Evolutionary conservation across 2,329 filamentous ascomycete genomes (phyloP), one percentile per base, ranked within the genome.

Genomic region (Fusarium sambucinum): DNA sequence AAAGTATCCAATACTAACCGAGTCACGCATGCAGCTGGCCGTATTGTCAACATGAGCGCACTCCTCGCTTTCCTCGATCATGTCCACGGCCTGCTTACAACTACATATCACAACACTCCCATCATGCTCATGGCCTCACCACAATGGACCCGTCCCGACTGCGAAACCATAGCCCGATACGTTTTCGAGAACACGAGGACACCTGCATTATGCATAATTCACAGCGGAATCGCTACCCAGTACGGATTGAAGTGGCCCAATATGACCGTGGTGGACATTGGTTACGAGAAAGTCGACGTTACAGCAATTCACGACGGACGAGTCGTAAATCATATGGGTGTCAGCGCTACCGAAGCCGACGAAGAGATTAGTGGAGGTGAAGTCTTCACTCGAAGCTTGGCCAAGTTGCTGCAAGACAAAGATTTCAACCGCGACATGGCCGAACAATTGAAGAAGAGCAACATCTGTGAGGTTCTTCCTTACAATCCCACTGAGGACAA

Each of bases 121-220:
- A 93, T 99, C 69, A 86, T 98, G 78, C 88, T 99, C 66, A 91
- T 98, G 79, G 88, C 92, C 10, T 92, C 97, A 72, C 94, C 96
- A 6, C 90, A 90, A 71, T 99, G 96, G 95, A 94, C 93, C 6
- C 89, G 92, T 11, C 90, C 91, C 66, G 94, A 97, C 78, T 91
- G 91, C 77, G 95, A 98, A 80, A 87, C 87, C 38, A 90, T 99
- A 70, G 92, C 94, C 16, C 93, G 96, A 67, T 99, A 97, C 83
- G 89, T 98, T 69, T 99, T 99, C 75, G 96, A 99, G 80, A 96
- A 96, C 80, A 97, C 97, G 77, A 96, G 95, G 82, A 96, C 93
- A 0, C 96, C 96, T 0, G 94, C 93, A 0, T 91, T 99, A 52
- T 94, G 92, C 73, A 86, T 98, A 66, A 91, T 99, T 82, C 92